These are phyloP conservation scores for Chenopodium formosanum DNA, from an alignment of 148 eudicot species.

Conservation along the genomic window DNA sequence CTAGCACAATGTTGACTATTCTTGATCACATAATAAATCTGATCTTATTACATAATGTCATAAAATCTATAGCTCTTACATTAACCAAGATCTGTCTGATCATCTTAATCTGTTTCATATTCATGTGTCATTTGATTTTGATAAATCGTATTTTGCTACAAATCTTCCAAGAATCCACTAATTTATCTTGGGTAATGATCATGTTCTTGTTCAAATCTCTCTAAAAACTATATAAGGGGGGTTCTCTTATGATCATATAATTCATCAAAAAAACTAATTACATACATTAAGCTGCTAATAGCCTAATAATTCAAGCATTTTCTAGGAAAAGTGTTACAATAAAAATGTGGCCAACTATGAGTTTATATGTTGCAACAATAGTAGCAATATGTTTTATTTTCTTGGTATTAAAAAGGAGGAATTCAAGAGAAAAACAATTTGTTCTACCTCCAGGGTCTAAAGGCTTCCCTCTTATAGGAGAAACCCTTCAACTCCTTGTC, in stretches of 20 bases:
- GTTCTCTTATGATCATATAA: background rate
- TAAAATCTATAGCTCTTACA: background rate
- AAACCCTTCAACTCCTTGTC: conserved; percentile 38
- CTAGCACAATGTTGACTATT: background rate
- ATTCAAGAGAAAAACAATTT: conserved; percentile 16
- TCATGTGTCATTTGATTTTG: background rate
- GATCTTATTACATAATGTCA: background rate
- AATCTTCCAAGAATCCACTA: background rate
- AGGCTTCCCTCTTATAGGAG: conserved; percentile 45
- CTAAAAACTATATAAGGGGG: conserved; percentile 3
- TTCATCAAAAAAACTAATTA: background rate
- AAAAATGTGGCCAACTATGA: conserved; percentile 19
- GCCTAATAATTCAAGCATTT: background rate
- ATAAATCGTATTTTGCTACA: background rate
- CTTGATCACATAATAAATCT: background rate
- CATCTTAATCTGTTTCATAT: conserved; percentile 12
- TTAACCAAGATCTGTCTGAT: background rate
- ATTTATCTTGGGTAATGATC: background rate
- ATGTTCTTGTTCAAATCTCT: background rate
- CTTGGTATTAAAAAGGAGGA: background rate
- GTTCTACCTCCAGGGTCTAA: conserved; percentile 42
- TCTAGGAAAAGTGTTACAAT: too few species aligned
- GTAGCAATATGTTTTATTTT: conserved; percentile 22
- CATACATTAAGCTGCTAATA: background rate
- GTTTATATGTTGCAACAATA: conserved; percentile 22